These are phyloP conservation scores for Colletotrichum navitas DNA, from an alignment of 2,329 filamentous ascomycete species.

Conservation along the genomic window DNA sequence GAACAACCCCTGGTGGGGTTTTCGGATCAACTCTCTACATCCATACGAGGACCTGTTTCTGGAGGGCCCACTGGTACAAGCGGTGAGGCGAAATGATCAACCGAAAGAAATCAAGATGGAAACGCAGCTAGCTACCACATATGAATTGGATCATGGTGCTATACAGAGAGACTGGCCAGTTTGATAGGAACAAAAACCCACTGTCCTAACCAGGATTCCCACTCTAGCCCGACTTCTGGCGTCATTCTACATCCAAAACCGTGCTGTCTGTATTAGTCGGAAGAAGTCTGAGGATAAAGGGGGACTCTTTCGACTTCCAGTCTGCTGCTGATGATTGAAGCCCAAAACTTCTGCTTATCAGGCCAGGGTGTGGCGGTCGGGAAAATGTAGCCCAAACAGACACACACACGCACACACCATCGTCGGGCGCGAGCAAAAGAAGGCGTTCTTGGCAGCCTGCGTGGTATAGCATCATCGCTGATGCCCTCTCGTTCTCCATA, in stretches of 20 bases:
- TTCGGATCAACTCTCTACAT: rapidly evolving
- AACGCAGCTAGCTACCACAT: neutral
- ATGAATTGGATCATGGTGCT: neutral
- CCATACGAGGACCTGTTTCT: neutral
- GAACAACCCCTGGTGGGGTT: too few relatives aligned
- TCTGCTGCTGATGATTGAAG: neutral
- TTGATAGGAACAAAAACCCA: neutral
- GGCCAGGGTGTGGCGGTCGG: neutral
- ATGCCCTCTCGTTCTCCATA: neutral
- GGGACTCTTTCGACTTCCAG: neutral
- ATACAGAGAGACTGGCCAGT: neutral
- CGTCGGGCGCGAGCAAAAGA: neutral
- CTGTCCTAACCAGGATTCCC: neutral
- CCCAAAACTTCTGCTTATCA: neutral
- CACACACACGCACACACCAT: neutral
- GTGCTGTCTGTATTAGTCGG: neutral
- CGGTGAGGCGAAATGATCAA: too few relatives aligned
- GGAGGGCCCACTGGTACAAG: neutral
- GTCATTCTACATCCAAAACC: neutral
- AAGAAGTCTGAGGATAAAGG: neutral
- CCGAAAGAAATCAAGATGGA: neutral
- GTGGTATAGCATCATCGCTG: neutral
- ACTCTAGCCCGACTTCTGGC: neutral
- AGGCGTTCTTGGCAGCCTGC: neutral
- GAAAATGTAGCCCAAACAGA: too few relatives aligned